Percentiles rank a stretch among this genome's conserved stretches.
Conservation (phyloP, 768 basidiomycete genomes). For the Serendipita sp. region DNA sequence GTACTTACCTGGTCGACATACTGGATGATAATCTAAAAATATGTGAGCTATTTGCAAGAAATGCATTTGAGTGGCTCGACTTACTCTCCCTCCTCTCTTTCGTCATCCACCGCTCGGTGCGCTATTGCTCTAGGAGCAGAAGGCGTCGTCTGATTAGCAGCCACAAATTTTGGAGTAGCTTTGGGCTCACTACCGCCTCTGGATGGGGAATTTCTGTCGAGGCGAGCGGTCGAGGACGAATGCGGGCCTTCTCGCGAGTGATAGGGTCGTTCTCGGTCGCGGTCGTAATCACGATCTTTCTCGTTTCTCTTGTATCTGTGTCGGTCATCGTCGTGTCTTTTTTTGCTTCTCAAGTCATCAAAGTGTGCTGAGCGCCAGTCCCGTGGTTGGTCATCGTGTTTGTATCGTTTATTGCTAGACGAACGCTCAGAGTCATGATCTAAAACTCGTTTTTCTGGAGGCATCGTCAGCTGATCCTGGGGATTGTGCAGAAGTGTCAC, state of each 20-base stretch:
- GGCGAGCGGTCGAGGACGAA: constrained; percentile 17
- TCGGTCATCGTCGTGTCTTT: constrained; percentile 17
- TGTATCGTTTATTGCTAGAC: constrained; percentile 13
- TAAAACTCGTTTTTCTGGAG: constrained; percentile 4
- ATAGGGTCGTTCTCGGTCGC: constrained; percentile 20
- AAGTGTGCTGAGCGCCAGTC: constrained; percentile 14
- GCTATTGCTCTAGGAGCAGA: constrained; percentile 16
- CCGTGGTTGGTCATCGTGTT: constrained; percentile 11
- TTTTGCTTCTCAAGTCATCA: constrained; percentile 24
- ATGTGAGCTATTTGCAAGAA: constrained; percentile 9
- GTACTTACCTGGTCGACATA: constrained; percentile 14
- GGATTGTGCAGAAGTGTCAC: background rate
- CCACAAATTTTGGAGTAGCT: background rate
- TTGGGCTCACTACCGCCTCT: constrained; percentile 9
- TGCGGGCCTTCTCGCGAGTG: constrained; percentile 19
- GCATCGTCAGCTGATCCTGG: constrained; percentile 6
- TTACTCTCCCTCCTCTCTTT: constrained; percentile 89
- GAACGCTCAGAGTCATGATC: background rate
- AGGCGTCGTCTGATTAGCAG: background rate
- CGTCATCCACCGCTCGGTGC: constrained; percentile 23
- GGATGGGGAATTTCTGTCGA: constrained; percentile 11
- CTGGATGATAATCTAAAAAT: constrained; percentile 47
- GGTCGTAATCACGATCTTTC: constrained; percentile 21
- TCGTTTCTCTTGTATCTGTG: background rate
- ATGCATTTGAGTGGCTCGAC: constrained; percentile 23